Percentiles rank a stretch among this genome's conserved stretches.
phyloP scores from a whole-genome alignment of 83 land plant species.

The Larix sibirica region DNA sequence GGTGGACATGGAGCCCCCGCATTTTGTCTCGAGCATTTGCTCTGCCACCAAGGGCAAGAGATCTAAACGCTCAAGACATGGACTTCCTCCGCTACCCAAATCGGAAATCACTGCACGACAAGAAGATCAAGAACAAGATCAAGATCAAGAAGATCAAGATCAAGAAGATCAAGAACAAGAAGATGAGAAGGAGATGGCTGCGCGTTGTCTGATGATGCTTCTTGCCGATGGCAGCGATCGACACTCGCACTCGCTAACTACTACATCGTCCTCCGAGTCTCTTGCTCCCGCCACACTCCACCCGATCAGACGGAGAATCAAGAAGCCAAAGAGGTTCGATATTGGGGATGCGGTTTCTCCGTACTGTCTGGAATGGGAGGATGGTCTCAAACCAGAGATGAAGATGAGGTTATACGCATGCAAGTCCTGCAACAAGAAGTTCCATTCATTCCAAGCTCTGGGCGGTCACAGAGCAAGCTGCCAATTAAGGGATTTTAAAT shows the following conservation, averaged over 20 bases:
- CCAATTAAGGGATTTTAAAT: slow-evolving; percentile 35
- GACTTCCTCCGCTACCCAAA: no score
- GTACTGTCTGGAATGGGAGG: neutral
- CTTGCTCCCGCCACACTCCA: neutral
- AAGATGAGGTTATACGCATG: slow-evolving; percentile 47
- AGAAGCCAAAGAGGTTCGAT: neutral
- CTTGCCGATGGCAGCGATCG: neutral
- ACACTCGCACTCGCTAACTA: neutral
- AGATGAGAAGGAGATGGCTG: neutral
- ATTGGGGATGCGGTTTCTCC: neutral
- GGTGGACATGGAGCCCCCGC: no score
- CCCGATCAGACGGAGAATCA: slow-evolving; percentile 3
- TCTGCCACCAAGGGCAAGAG: no score
- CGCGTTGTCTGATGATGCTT: slow-evolving; percentile 1
- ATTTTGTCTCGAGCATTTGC: no score
- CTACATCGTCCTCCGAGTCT: neutral
- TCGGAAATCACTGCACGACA: neutral
- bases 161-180: neutral
- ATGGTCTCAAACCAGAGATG: neutral
- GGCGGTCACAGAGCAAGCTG: slow-evolving; percentile 67
- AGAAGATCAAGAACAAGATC: no score
- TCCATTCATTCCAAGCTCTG: slow-evolving; percentile 67
- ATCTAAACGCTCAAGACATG: no score
- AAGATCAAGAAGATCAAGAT: no score
- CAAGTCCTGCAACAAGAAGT: slow-evolving; percentile 53